Base-by-base conservation (phyloP, 352 stramenopile genomes). In the Saprolegnia diclina region DNA sequence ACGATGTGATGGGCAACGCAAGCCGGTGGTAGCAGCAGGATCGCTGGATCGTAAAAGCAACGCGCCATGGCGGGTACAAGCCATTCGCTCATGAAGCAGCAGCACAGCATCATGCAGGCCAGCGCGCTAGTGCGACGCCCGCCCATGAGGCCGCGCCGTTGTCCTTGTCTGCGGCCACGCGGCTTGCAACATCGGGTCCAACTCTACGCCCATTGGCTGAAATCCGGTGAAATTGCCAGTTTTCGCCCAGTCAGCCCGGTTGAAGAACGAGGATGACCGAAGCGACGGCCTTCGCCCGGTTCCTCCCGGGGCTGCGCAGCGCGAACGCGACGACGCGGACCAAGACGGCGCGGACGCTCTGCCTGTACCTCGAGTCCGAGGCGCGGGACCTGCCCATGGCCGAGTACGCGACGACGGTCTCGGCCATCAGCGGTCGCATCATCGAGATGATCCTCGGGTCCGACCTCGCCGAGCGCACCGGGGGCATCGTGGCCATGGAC, bases 401-500 rank as follows among this genome's bases (percentile, higher is more conserved):
- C 9, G 75, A 90, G 44, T 95, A 95, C 71, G 88, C 92, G 79
- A 92, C 91, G 61, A 91, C 84, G 81, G 84, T 95, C 26, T 85
- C 80, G n/a, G 83, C 89, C 68, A 88, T 95, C 55, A 91, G 82
- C 64, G 69, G 83, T 54, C 80, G 82, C 19, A 82, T 95, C 65
- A 92, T 94, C 80, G 80, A 90, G 56, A 75, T 94, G 65, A 91
- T 86, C 73, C 92, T 93, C 74, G 81, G 79, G 62, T 81, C 76
- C 64, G 87, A 95, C 71, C 81, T 74, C 45, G 73, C 82, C 21
- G 87, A 95, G 64, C 83, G 85, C 57, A 91, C 92, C 79, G 85
- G 83, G 54, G 87, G 85, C 61, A 94, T 95, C 72, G 83, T 85
- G 4, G 87, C 87, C 69, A 95, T 95, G 87, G 87, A 95, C 74